Evolutionary conservation across 1,139 yeast genomes (phyloP).

Genomic region (Nakaseomyces kungkrabaensis): DNA sequence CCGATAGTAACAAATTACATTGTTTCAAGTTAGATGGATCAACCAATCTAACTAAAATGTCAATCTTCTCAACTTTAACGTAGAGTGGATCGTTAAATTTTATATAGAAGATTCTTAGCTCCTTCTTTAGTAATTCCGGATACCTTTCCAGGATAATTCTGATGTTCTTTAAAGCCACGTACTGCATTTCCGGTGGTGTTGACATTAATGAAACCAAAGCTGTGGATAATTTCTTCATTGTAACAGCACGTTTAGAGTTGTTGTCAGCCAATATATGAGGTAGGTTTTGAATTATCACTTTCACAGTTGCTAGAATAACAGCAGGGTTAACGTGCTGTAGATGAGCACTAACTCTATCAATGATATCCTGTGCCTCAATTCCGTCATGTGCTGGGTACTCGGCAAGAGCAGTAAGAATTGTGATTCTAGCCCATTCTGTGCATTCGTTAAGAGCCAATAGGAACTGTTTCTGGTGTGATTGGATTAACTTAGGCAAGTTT

Average conservation of each 20-base stretch:
- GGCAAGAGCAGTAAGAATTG: constrained; percentile 72
- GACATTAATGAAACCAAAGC: constrained; percentile 86
- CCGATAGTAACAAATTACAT: constrained; percentile 62
- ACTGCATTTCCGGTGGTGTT: constrained; percentile 88
- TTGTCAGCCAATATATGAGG: constrained; percentile 31
- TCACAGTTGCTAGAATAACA: constrained; percentile 80
- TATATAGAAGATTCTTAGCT: constrained; percentile 82
- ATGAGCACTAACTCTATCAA: constrained; percentile 89
- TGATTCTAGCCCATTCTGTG: constrained; percentile 97
- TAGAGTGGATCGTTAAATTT: constrained; percentile 93
- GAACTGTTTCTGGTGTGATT: constrained; percentile 37
- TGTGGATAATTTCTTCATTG: constrained; percentile 63
- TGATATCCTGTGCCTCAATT: constrained; percentile 72
- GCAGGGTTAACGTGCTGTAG: constrained; percentile 96
- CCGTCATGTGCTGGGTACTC: constrained; percentile 50
- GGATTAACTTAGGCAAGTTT: constrained; percentile 26
- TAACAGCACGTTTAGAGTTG: constrained; percentile 26
- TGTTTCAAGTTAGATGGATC: constrained; percentile 44
- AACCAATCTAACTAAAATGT: constrained; percentile 79
- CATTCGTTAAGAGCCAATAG: constrained; percentile 87
- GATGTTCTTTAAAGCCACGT: constrained; percentile 86
- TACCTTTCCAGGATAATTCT: constrained; percentile 82
- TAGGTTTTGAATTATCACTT: constrained; percentile 67
- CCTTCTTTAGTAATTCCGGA: constrained; percentile 69
- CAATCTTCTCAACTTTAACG: constrained; percentile 84